Base-by-base conservation (phyloP, 768 basidiomycete species). In the Suillus clintonianus region DNA sequence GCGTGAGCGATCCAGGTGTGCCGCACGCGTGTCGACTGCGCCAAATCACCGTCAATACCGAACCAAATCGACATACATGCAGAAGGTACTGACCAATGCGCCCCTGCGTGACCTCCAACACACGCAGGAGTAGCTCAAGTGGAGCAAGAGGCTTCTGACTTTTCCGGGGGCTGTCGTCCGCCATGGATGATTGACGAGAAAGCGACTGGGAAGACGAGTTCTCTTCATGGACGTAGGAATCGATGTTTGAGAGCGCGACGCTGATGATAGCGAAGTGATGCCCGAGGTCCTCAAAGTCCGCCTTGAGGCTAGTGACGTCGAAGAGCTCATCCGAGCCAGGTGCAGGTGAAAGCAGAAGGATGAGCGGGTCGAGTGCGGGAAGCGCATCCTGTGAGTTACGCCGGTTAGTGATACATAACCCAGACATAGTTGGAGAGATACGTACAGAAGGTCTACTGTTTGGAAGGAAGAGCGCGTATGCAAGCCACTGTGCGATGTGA, bases 1-100 rank as follows among this genome's bases (percentile, higher is more conserved):
- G 62, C 89, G 82, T 3, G 91, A 91, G 54, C 92, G 86, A 65
- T 92, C 91, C 39, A 94, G 80, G 72, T 90, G 85, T 2, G 88
- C 86, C 32, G 89, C 90, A 53, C 90, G 88, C 3, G 86, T 87
- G 71, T 93, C 91, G 53, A 85, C 90, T 91, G 63, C 14, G 48
- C 41, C 34, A 42, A 42, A 37, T 27, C 14, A 15, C 15, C 9
- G 15, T 58, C 43, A 55, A 55, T 41, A 41, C 55, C 17, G 3
- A 34, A 15, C 43, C 15, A 42, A 9, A 67, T 39, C 17, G 22
- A 53, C 36, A 27, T 5, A 34, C 14, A 17, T 19, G 54, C 51
- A 32, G 50, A 24, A 30, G 19, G 51, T 24, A 78, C 87, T 62
- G 60, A 91, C 91, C 80, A 60, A 91, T 91, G 59, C 79, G 83